Base-by-base conservation (phyloP, 2,329 filamentous ascomycete species). In the Fusarium liriodendri region DNA sequence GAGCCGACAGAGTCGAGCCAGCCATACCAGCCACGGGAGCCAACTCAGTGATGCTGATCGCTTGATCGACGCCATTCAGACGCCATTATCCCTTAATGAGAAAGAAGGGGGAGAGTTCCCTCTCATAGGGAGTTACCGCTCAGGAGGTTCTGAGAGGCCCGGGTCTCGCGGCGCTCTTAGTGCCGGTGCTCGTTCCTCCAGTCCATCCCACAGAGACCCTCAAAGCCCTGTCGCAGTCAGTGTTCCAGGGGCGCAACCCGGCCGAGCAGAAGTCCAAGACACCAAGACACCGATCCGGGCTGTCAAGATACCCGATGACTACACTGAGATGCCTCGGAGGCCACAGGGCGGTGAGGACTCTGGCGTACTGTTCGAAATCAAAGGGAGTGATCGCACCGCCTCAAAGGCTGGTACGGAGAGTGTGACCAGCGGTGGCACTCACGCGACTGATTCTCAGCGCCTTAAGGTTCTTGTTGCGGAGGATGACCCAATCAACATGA, bases 401-500 rank as follows among this genome's bases (percentile, higher is more conserved):
- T 38, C 61, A 54, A 72, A 60, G 58, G 35, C 70, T 7, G 64
- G 63, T 4, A 74, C 75, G 9, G 78, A 78, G 55, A 80, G 76
- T 20, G 70, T 77, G 5, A 73, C 75, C 3, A 80, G 77, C 11
- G 70, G 50, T 37, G 69, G 70, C 13, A 76, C 75, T 10, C 69
- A 72, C 16, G 42, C 62, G 6, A 74, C 74, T 4, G 71, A 80
- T 5, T 62, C 72, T 14, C 68, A 45, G 11, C 65, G 62, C 40
- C 85, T 95, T 73, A 87, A 88, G 20, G 90, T 97, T 3, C 85
- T 97, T 25, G 90, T 97, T 38, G 95, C 95, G 0, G 95, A 97
- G 79, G 95, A 98, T 75, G 95, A 97, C 76, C 94, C 94, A 0
- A 91, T 97, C 75, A 97, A 97, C 76, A 94, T 94, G 82, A 93